Evolutionary conservation across 2,329 filamentous ascomycete genomes (phyloP).

Genomic region (Fusarium chlamydosporum): DNA sequence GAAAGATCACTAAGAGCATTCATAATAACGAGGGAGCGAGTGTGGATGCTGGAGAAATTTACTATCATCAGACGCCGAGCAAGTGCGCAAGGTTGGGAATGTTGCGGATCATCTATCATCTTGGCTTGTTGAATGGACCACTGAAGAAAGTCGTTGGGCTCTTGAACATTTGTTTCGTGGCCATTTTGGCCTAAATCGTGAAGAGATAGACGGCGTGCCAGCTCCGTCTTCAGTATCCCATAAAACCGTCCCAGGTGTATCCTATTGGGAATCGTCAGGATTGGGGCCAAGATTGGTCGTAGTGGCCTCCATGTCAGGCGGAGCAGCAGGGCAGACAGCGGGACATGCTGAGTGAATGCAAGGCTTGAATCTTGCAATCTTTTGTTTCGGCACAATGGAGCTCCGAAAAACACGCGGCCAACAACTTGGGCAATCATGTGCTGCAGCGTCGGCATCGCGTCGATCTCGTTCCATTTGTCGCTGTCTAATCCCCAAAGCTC

Average conservation of each 20-base stretch:
- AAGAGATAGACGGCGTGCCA: background rate
- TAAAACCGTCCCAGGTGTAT: constrained; percentile 3
- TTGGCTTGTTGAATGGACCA: constrained; percentile 10
- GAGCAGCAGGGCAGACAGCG: constrained; percentile 1
- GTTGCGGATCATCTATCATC: constrained; percentile 3
- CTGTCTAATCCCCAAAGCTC: constrained; percentile 4
- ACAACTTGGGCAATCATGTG: constrained; percentile 8
- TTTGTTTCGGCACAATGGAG: constrained; percentile 10
- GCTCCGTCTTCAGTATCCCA: background rate
- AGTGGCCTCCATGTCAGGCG: constrained; percentile 5
- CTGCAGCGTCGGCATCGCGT: constrained; percentile 1
- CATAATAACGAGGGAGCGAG: constrained; percentile 7
- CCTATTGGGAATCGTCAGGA: constrained; percentile 1
- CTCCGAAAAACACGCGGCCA: constrained; percentile 7
- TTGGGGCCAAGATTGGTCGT: constrained; percentile 3
- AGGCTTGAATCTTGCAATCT: constrained; percentile 5
- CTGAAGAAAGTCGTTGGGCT: constrained; percentile 8
- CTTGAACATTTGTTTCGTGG: constrained; percentile 4
- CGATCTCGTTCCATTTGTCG: constrained; percentile 5
- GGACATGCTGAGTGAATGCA: constrained; percentile 1
- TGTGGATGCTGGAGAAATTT: constrained; percentile 11
- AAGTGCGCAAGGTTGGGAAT: constrained; percentile 6
- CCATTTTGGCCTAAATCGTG: background rate
- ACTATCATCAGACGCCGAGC: constrained; percentile 9
- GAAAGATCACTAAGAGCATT: constrained; percentile 3